phyloP scores from a whole-genome alignment of 257 asterid genomes.

The Ligustrum vulgare region DNA sequence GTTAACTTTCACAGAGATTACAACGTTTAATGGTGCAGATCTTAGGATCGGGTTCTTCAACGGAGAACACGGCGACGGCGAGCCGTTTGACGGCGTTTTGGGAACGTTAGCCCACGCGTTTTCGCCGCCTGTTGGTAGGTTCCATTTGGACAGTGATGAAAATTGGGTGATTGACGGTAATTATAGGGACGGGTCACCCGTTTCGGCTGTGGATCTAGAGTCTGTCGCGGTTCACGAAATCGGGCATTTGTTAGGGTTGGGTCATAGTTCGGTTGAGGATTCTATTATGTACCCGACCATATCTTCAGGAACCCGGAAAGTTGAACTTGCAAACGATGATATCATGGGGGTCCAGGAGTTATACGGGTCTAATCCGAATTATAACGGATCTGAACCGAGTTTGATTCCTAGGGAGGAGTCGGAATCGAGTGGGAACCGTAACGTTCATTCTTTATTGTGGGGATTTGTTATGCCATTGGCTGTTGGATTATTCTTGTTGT shows the following conservation, averaged over 20 bases:
- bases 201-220: slow-evolving; percentile 74
- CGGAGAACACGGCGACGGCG: slow-evolving; percentile 90
- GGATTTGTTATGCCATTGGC: slow-evolving; percentile 1
- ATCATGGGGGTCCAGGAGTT: slow-evolving; percentile 60
- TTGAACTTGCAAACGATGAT: slow-evolving; percentile 61
- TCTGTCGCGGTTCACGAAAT: slow-evolving; percentile 92
- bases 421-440: slow-evolving; percentile 40
- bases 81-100: slow-evolving; percentile 80
- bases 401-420: slow-evolving; percentile 38
- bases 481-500: slow-evolving; percentile 26
- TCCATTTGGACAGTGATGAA: slow-evolving; percentile 80
- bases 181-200: slow-evolving; percentile 32
- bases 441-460: slow-evolving; percentile 14
- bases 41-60: slow-evolving; percentile 57
- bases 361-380: slow-evolving; percentile 79
- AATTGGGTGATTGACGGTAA: slow-evolving; percentile 77
- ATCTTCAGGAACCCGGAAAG: slow-evolving; percentile 58
- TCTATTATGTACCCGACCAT: slow-evolving; percentile 84
- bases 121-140: slow-evolving; percentile 69
- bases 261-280: slow-evolving; percentile 75
- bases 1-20: slow-evolving; percentile 49
- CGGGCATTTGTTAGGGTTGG: slow-evolving; percentile 90
- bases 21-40: slow-evolving; percentile 49
- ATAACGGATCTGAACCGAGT: slow-evolving; percentile 38
- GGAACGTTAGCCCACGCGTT: slow-evolving; percentile 93